These are phyloP conservation scores for Rubroshorea leprosula DNA, from an alignment of 345 rosid genomes.

Conservation along the genomic window DNA sequence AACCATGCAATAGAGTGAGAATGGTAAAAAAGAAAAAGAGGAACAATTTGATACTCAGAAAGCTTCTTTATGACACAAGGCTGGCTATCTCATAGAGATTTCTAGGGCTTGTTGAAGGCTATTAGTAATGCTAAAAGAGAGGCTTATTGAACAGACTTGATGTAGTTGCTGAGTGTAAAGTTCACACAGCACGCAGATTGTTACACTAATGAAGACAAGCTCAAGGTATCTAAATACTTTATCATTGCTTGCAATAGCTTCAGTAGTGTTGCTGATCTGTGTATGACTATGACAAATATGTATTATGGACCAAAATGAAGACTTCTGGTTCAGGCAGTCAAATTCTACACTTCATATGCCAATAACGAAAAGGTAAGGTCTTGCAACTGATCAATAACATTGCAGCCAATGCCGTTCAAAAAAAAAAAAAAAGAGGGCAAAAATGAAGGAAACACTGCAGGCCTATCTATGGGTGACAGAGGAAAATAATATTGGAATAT, in stretches of 20 bases:
- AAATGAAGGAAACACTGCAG: not conserved
- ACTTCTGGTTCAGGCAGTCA: too few relatives aligned
- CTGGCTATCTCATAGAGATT: too few relatives aligned
- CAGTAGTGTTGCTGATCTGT: not conserved
- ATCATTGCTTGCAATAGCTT: not conserved
- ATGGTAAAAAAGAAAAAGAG: not conserved
- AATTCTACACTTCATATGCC: not conserved
- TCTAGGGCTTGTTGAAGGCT: not conserved
- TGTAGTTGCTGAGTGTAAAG: not conserved
- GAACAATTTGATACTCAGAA: not conserved
- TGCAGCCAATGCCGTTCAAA: not conserved
- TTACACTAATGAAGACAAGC: not conserved
- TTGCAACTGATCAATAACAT: not conserved
- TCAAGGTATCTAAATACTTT: not conserved
- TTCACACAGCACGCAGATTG: too few relatives aligned
- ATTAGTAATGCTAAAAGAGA: not conserved
- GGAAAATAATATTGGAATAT: slow-evolving; percentile 14
- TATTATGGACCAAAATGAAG: not conserved
- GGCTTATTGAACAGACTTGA: not conserved
- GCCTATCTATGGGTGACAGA: slow-evolving; percentile 19
- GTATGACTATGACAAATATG: not conserved
- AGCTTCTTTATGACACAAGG: not conserved
- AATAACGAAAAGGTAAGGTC: not conserved
- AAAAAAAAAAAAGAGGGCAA: too few relatives aligned
- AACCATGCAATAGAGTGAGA: too few relatives aligned